A percentile compares a stretch with the other conserved stretches of the same genome.
Conservation (phyloP, 352 stramenopile genomes). For the Thalassiosira hispida region DNA sequence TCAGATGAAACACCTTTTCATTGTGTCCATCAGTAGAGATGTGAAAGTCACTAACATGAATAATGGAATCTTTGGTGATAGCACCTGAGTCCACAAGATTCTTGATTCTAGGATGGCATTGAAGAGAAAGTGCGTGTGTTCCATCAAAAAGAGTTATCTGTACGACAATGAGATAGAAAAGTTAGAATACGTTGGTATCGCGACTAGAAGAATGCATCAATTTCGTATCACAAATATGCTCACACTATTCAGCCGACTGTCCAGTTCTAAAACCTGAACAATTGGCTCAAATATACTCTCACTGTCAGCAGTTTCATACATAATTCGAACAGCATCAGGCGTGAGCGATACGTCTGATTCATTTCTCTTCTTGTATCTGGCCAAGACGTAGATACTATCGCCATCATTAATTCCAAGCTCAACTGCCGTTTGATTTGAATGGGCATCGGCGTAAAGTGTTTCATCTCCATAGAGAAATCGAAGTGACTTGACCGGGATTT, state of each 20-base stretch:
- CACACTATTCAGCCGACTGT: background rate
- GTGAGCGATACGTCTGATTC: background rate
- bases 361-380: background rate
- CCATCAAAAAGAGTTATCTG: background rate
- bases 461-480: constrained; percentile 2
- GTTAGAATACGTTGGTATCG: background rate
- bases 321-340: background rate
- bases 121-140: background rate
- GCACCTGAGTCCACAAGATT: background rate
- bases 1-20: background rate
- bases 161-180: background rate
- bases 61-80: background rate
- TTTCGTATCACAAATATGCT: background rate
- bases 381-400: background rate
- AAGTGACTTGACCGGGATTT: background rate
- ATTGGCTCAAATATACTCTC: constrained; percentile 2
- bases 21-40: background rate
- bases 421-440: background rate
- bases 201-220: no score
- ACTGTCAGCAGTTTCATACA: background rate
- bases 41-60: constrained; percentile 8
- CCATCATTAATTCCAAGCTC: background rate
- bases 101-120: background rate
- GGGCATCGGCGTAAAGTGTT: background rate
- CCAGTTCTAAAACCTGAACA: constrained; percentile 1